Evolutionary conservation across 805 yeast genomes (phyloP).

Genomic region (Kurtzmaniella fragi): DNA sequence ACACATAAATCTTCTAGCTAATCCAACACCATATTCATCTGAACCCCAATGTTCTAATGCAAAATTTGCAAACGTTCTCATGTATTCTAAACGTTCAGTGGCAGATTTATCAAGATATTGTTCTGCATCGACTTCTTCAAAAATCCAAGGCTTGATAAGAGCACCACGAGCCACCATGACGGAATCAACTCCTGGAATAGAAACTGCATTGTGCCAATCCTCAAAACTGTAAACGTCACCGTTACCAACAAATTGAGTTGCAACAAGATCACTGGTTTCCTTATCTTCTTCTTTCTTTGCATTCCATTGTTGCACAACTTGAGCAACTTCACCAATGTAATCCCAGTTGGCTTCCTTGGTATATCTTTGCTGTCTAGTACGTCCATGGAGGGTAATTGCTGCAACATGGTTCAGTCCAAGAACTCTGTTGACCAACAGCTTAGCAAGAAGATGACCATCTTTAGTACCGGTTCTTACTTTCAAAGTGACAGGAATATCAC

Average conservation of each 20-base stretch:
- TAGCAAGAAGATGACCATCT: conserved; percentile 87
- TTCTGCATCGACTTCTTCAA: conserved; percentile 86
- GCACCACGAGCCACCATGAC: conserved; percentile 99
- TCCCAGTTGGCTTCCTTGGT: conserved; percentile 91
- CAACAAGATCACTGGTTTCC: conserved; percentile 45
- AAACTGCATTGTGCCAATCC: conserved; percentile 78
- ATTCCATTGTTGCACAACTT: conserved; percentile 55
- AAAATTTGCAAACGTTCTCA: conserved; percentile 63
- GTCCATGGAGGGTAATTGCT: conserved; percentile 91
- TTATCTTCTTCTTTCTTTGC: conserved; percentile 56
- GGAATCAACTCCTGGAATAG: conserved; percentile 71
- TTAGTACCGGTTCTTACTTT: conserved; percentile 89
- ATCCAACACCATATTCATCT: conserved; percentile 88
- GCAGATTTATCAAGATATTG: conserved; percentile 89
- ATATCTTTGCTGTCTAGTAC: conserved; percentile 94
- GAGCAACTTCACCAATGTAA: conserved; percentile 72
- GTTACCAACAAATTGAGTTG: conserved; percentile 85
- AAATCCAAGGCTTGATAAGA: conserved; percentile 96
- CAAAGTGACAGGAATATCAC: conserved; percentile 88
- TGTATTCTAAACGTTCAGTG: conserved; percentile 77
- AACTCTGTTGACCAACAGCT: conserved; percentile 62
- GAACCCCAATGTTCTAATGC: conserved; percentile 98
- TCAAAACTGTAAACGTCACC: conserved; percentile 87
- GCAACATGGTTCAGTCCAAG: conserved; percentile 78
- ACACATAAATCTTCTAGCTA: conserved; percentile 85